phyloP scores from a whole-genome alignment of 2,329 filamentous ascomycete species.

The Ceratocystis harringtonii region DNA sequence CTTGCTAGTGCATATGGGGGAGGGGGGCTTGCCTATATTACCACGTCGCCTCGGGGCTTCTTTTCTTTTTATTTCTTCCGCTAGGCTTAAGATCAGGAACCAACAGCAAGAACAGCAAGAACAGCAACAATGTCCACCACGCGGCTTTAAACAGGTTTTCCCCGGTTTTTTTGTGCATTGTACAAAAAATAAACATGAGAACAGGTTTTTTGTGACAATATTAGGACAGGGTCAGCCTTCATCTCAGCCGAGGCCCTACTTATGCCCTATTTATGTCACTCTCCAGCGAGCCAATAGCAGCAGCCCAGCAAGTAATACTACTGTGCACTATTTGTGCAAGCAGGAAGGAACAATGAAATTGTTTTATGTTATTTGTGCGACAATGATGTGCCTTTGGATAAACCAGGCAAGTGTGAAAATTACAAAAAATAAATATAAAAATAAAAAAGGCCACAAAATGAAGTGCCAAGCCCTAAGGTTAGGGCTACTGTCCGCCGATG shows the following conservation, averaged over 20 bases:
- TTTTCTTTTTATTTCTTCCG: not conserved
- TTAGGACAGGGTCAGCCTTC: not conserved
- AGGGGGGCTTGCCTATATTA: not conserved
- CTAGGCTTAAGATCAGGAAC: not conserved
- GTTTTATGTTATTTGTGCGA: not conserved
- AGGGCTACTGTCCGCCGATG: too few species aligned
- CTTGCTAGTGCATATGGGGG: not conserved
- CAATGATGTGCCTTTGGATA: not conserved
- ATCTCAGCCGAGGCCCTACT: not conserved
- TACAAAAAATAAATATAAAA: too few species aligned
- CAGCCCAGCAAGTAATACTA: not conserved
- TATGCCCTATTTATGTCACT: not conserved
- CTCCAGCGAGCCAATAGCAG: not conserved
- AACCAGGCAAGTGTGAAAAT: too few species aligned
- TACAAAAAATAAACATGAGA: not conserved
- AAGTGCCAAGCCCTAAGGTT: too few species aligned
- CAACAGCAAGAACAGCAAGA: not conserved
- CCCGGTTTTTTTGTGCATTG: not conserved
- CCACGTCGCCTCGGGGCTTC: not conserved
- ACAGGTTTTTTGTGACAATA: not conserved
- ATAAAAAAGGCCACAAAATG: too few species aligned
- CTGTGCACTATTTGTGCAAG: not conserved
- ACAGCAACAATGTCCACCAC: not conserved
- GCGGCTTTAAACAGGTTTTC: constrained; percentile 4
- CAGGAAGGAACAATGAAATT: not conserved